Evolutionary conservation across 179 eudicot species (phyloP), one percentile per base, ranked within the genome.

Genomic region (Spergularia azorica): DNA sequence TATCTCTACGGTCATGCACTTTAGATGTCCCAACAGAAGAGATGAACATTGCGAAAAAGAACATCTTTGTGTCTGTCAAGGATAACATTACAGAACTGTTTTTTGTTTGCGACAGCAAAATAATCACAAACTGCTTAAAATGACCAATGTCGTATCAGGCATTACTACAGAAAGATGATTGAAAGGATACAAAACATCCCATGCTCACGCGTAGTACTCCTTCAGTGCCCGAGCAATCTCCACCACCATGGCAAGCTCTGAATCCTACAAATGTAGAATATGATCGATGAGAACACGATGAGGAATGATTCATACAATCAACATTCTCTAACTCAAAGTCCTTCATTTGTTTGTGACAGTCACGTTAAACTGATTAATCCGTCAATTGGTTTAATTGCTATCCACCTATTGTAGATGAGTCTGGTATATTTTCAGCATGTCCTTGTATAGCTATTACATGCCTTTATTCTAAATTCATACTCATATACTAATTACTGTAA

Each of bases 151-250:
- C 57, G 32, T 26, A 26, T 26, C 32, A 26, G 32, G 32, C 32
- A 26, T 26, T 26, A 26, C 32, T 0, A 26, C n/a, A n/a, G 3
- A 39, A 46, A 20, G 20, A 70, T 39, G 5, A 16, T 11, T 38
- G 20, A 64, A 51, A 65, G 97, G 97, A 93, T 93, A 91, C 96
- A 64, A 86, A 93, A 69, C 97, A 93, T 79, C 96, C 96, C 83
- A 88, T 77, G 91, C 94, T 90, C 70, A 91, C 92, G 1, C 94
- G 89, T 56, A 93, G 77, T 43, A 91, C 96, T 63, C 97, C 97
- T 83, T 88, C 88, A 1, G 92, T 81, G 54, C 97, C 97, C 76
- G 91, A 78, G 76, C 97, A 91, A 9, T 89, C 87, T 75, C 32
- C 18, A 62, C 85, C 92, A 14, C 85, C 90, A 58, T 85, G 77